Evolutionary conservation across 352 stramenopile species (phyloP), one percentile per base, ranked within the genome.

Genomic region (Globisporangium cederbergense): DNA sequence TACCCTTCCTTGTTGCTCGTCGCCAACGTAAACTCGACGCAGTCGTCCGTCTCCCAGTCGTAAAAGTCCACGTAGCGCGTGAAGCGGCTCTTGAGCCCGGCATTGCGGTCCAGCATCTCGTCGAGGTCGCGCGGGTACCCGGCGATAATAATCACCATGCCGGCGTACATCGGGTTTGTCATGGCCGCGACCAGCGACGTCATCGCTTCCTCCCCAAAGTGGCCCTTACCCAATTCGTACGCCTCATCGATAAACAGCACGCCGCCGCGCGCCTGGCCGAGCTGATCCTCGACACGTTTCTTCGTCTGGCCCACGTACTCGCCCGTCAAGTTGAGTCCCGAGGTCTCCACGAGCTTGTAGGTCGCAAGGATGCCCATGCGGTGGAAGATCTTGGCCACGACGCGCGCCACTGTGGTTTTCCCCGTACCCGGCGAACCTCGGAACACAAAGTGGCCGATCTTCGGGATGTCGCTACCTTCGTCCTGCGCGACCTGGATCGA

Each of bases 221-320:
- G 60, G 8, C 75, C 87, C 73, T 95, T 95, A 0, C 95, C 83
- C 8, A 98, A 60, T 32, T 90, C 93, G 63, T 98, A 98, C 7
- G 91, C 86, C 66, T 98, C 94, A 66, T 98, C 88, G 43, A 98
- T 89, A 66, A 98, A 98, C 28, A 99, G 67, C 43, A 99, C 78
- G 28, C 90, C 94, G 9, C 95, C 96, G 25, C 86, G 81, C 2
- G 93, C 94, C 66, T 97, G 77, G 6, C 91, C 83, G 3, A 98
- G 72, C 54, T 98, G 84, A n/a, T 86, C 73, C 11, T 78, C 78
- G 4, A 96, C 95, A 43, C 93, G 95, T 56, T 93, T 81, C 59
- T 97, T 91, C 2, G 93, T 98, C 4, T 96, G 88, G 0, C 90
- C 91, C 32, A 97, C 76, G 46, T 93, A 90, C 40, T 94, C 72